Conservation (phyloP, 1,284 basidiomycete genomes). For the Melampsora americana region DNA sequence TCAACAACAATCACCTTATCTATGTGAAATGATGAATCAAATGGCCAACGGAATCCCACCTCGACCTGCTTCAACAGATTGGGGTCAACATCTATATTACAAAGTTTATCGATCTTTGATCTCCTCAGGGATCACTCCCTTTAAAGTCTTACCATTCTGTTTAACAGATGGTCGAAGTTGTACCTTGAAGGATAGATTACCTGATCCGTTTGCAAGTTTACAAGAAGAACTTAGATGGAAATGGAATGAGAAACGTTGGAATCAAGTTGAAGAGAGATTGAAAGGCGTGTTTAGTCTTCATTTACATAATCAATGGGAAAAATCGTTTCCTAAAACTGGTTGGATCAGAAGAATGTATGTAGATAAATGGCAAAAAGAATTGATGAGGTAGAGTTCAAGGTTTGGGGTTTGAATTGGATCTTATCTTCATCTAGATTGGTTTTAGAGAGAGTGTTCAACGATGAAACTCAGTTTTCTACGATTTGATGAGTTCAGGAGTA, state of each 20-base stretch:
- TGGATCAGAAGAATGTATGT: constrained; percentile 62
- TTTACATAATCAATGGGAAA: constrained; percentile 89
- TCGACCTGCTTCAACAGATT: constrained; percentile 74
- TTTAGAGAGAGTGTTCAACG: too few species aligned
- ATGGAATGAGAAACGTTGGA: constrained; percentile 61
- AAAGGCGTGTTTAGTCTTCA: constrained; percentile 76
- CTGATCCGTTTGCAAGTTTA: constrained; percentile 71
- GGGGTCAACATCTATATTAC: constrained; percentile 83
- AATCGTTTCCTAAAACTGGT: constrained; percentile 68
- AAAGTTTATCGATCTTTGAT: constrained; percentile 80
- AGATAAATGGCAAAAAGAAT: constrained; percentile 18
- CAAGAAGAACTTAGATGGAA: constrained; percentile 64
- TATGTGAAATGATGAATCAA: constrained; percentile 88
- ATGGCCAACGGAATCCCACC: constrained; percentile 73
- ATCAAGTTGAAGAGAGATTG: constrained; percentile 63
- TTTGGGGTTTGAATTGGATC: background rate
- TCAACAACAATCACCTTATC: constrained; percentile 76
- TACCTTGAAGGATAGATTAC: constrained; percentile 80
- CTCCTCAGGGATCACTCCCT: constrained; percentile 68
- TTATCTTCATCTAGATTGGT: too few species aligned
- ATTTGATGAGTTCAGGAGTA: too few species aligned
- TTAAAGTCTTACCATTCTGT: constrained; percentile 86
- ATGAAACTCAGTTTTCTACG: too few species aligned
- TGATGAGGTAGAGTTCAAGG: background rate
- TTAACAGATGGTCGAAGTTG: constrained; percentile 84